Evolutionary conservation across 495 filamentous ascomycete species (phyloP).

Genomic region (Hypoxylon cercidicola): DNA sequence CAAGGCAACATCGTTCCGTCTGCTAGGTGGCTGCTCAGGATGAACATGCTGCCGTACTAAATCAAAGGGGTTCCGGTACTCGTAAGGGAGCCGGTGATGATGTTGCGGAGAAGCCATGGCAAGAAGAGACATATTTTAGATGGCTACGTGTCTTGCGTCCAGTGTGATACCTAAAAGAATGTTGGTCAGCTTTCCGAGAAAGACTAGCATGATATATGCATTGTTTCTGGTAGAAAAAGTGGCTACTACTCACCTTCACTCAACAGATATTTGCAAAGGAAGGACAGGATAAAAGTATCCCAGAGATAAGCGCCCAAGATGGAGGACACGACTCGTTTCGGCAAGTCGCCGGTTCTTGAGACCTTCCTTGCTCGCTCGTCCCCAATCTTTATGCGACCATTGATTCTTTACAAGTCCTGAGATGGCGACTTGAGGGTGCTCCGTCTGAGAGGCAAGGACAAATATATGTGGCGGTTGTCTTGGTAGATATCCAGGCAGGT

Average conservation of each 20-base stretch:
- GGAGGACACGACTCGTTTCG: conserved; percentile 5
- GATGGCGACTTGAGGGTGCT: no score
- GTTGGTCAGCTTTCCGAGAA: conserved; percentile 15
- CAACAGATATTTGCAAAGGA: background rate
- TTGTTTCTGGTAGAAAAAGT: background rate
- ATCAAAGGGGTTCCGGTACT: conserved; percentile 41
- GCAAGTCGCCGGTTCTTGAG: background rate
- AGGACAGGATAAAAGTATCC: background rate
- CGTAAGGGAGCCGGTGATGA: conserved; percentile 39
- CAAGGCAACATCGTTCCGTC: conserved; percentile 49
- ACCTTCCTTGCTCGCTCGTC: conserved; percentile 11
- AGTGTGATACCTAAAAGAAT: conserved; percentile 8
- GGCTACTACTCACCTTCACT: background rate
- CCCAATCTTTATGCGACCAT: conserved; percentile 6
- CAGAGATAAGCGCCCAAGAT: background rate
- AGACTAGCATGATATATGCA: background rate
- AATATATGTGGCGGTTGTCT: background rate
- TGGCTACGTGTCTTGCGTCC: background rate
- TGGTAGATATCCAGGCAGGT: background rate
- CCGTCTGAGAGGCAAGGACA: no score
- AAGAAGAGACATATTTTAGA: conserved; percentile 49
- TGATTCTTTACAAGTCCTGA: background rate
- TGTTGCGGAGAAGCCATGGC: conserved; percentile 45
- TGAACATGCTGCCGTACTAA: conserved; percentile 45
- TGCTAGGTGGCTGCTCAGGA: conserved; percentile 31